A percentile compares a stretch with the other conserved stretches of the same genome.
phyloP scores from a whole-genome alignment of 371 early-diverging fungal genomes.

The Coemansia sp. region DNA sequence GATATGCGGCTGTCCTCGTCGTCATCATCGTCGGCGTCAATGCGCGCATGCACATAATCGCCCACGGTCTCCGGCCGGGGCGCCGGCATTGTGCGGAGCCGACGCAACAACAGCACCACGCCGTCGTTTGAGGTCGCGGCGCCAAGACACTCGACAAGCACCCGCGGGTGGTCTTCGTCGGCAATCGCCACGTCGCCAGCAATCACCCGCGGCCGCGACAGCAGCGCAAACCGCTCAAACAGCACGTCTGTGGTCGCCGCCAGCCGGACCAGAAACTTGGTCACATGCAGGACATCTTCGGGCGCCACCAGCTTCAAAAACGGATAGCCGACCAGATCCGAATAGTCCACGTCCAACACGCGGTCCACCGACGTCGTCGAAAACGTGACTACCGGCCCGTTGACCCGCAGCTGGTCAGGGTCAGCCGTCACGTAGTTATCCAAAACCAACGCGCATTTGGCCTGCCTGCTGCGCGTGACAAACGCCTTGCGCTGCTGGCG shows the following conservation, averaged over 20 bases:
- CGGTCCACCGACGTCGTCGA: conserved; percentile 26
- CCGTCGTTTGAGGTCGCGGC: conserved; percentile 34
- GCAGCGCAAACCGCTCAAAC: conserved; percentile 30
- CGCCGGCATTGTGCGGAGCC: conserved; percentile 16
- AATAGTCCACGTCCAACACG: conserved; percentile 25
- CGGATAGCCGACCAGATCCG: conserved; percentile 24
- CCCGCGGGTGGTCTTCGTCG: conserved; percentile 17
- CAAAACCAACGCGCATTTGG: conserved; percentile 40
- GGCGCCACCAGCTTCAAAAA: conserved; percentile 41
- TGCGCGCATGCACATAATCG: conserved; percentile 7
- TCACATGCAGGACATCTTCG: conserved; percentile 28
- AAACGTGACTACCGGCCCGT: conserved; percentile 32
- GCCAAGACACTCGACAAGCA: conserved; percentile 34
- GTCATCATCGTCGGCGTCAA: conserved; percentile 12
- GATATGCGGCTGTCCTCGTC: conserved; percentile 7
- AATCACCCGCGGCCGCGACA: conserved; percentile 30
- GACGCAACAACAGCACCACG: conserved; percentile 28
- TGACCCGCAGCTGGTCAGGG: conserved; percentile 9
- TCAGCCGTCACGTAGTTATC: conserved; percentile 15
- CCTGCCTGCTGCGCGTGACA: conserved; percentile 17
- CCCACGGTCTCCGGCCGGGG: conserved; percentile 13
- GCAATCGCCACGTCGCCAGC: conserved; percentile 27
- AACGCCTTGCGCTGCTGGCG: conserved; percentile 16
- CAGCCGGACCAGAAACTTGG: conserved; percentile 26
- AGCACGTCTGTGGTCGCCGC: conserved; percentile 25